Evolutionary conservation across 2,329 filamentous ascomycete species (phyloP), one percentile per base, ranked within the genome.

Genomic region (Arthrobotrys iridis): DNA sequence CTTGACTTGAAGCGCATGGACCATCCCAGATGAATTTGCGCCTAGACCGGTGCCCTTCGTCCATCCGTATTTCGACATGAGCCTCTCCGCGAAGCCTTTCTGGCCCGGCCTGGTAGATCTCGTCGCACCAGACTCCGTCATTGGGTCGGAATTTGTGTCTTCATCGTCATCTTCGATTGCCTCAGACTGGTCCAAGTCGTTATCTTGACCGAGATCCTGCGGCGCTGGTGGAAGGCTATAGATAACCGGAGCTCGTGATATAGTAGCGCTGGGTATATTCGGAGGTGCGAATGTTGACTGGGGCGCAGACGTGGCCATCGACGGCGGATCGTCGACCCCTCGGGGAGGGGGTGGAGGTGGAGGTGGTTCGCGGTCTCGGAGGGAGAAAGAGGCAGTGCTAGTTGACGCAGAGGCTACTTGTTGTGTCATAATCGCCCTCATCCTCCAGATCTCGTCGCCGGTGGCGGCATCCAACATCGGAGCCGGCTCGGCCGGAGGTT

Each of bases 51-150:
- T 87, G 22, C 95, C 95, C 80, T 93, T 90, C 35, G 89, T 90
- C 92, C 93, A 98, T 65, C 95, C 95, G 83, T 97, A 95, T 81
- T 97, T 98, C 76, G 88, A 87, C 88, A 99, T 93, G 66, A 98
- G 87, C 33, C 93, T 90, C 78, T 93, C 88, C 0, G 93, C 95
- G 82, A 97, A 97, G 59, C 90, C 91, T 77, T 89, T 87, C 82
- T 96, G 91, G 13, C 93, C 92, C 0, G 93, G 93, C 1, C 89
- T 88, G 67, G 84, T 87, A 43, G 89, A 90, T 37, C 88, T 87
- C 30, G 85, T 82, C 18, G 78, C 68, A 24, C 55, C 65, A 37
- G 40, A 35, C 2, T 68, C 75, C 37, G 41, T 11, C 3, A 37
- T 35, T 2, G 26, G 13, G 10, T 52, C 57, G 1, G 30, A n/a